Percentiles rank a stretch among this genome's conserved stretches.
These are phyloP conservation scores for Narthecium ossifragum DNA, from an alignment of 106 monocot genomes.

Conservation along the genomic window DNA sequence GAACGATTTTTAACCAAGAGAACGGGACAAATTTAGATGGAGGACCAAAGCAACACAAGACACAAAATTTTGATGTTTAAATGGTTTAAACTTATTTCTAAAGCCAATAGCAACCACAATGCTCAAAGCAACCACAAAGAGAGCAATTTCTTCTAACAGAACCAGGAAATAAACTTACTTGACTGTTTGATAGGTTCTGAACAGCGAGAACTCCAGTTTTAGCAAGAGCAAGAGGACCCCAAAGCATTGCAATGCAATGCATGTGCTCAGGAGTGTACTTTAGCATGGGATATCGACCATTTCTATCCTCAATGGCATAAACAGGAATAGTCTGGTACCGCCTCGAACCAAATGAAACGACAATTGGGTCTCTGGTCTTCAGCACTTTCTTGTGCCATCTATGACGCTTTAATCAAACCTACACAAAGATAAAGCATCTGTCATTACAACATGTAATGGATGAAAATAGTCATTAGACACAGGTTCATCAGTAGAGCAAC, in stretches of 20 bases:
- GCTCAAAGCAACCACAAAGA: too few species aligned
- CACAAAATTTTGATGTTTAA: too few species aligned
- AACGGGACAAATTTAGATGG: too few species aligned
- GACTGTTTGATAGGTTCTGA: slow-evolving; percentile 79
- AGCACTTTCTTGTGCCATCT: slow-evolving; percentile 95
- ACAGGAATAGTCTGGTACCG: slow-evolving; percentile 93
- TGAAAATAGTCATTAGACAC: background rate
- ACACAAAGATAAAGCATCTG: slow-evolving; percentile 1
- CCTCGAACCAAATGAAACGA: slow-evolving; percentile 94
- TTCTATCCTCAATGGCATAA: slow-evolving; percentile 88
- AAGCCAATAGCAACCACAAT: too few species aligned
- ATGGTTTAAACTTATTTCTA: too few species aligned
- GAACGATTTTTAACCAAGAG: too few species aligned
- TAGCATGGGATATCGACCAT: slow-evolving; percentile 81
- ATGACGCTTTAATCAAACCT: slow-evolving; percentile 87
- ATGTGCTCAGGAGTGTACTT: slow-evolving; percentile 99
- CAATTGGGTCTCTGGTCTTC: slow-evolving; percentile 87
- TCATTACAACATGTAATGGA: background rate
- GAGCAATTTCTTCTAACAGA: too few species aligned
- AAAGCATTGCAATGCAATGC: slow-evolving; percentile 97
- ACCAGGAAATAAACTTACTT: slow-evolving; percentile 31
- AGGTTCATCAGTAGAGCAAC: too few species aligned
- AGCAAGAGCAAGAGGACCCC: slow-evolving; percentile 96
- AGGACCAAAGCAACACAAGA: too few species aligned
- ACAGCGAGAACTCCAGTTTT: slow-evolving; percentile 78